Evolutionary conservation across 2,329 filamentous ascomycete species (phyloP).

Genomic region (Gremmenia infestans): DNA sequence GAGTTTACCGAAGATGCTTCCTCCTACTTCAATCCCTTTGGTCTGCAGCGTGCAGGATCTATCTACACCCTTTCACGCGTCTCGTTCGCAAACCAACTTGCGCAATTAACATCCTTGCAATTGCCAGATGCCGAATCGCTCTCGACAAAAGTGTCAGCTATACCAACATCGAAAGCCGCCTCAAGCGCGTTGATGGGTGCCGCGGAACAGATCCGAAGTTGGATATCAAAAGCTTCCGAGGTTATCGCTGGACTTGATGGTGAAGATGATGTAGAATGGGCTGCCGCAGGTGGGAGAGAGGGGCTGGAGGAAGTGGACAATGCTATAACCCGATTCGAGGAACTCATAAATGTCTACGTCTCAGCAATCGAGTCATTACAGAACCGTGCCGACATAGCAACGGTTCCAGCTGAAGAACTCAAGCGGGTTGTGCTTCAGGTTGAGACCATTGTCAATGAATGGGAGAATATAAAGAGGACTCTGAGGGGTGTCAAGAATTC

Average conservation of each 20-base stretch:
- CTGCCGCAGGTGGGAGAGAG: constrained; percentile 78
- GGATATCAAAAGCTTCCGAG: constrained; percentile 89
- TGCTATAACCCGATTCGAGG: constrained; percentile 79
- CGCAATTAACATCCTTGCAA: constrained; percentile 84
- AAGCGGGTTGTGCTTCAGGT: constrained; percentile 77
- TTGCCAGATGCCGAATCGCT: constrained; percentile 81
- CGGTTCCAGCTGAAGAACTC: constrained; percentile 67
- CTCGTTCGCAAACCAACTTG: constrained; percentile 89
- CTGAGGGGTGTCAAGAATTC: constrained; percentile 79
- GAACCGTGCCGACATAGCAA: constrained; percentile 66
- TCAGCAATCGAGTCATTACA: constrained; percentile 91
- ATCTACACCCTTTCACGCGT: constrained; percentile 90
- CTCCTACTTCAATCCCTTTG: constrained; percentile 62
- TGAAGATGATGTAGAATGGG: constrained; percentile 97
- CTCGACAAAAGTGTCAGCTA: constrained; percentile 76
- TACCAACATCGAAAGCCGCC: constrained; percentile 79
- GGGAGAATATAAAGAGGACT: constrained; percentile 74
- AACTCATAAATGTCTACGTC: constrained; percentile 87
- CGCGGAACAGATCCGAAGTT: constrained; percentile 86
- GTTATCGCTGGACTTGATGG: constrained; percentile 86
- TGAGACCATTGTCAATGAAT: constrained; percentile 79
- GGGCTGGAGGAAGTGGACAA: constrained; percentile 68
- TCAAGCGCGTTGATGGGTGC: constrained; percentile 78
- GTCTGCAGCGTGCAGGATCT: constrained; percentile 68
- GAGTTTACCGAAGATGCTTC: constrained; percentile 27